These are phyloP conservation scores for Nakataea oryzae DNA, from an alignment of 2,329 filamentous ascomycete genomes.

Conservation along the genomic window DNA sequence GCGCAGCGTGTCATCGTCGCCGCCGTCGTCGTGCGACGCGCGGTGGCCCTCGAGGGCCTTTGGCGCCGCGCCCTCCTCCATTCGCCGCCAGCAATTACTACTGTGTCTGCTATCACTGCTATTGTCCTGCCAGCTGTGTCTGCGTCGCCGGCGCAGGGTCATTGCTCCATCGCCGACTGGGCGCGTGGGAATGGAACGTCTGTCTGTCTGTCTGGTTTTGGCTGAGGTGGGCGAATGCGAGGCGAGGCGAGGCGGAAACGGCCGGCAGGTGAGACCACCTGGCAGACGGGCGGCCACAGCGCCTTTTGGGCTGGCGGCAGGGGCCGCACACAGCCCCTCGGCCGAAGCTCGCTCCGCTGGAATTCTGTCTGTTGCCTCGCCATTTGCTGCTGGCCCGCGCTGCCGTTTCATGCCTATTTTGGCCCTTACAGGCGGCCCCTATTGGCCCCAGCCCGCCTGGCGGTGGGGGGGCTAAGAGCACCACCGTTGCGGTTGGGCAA, in stretches of 20 bases:
- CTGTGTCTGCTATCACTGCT: neutral
- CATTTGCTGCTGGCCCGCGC: too few relatives aligned
- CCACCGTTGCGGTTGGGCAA: too few relatives aligned
- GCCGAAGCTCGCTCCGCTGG: too few relatives aligned
- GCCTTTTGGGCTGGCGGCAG: too few relatives aligned
- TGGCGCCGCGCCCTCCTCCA: neutral
- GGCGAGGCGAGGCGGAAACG: neutral
- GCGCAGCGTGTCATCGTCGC: neutral
- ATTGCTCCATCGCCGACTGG: neutral
- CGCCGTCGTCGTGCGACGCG: neutral
- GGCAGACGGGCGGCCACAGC: neutral
- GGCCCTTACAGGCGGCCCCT: too few relatives aligned
- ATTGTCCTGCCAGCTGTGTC: neutral
- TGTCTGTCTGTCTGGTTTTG: neutral
- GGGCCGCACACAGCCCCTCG: too few relatives aligned
- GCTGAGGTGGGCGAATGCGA: too few relatives aligned
- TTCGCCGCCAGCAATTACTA: neutral
- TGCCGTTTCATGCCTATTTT: too few relatives aligned
- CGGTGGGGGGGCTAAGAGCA: too few relatives aligned
- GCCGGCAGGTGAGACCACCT: neutral
- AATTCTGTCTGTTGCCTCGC: neutral
- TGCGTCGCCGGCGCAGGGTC: neutral
- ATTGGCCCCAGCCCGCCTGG: too few relatives aligned
- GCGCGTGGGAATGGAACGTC: neutral
- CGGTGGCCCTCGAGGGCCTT: neutral